These are phyloP conservation scores for Aspergillus tanneri DNA, from an alignment of 2,329 filamentous ascomycete species.

Conservation along the genomic window DNA sequence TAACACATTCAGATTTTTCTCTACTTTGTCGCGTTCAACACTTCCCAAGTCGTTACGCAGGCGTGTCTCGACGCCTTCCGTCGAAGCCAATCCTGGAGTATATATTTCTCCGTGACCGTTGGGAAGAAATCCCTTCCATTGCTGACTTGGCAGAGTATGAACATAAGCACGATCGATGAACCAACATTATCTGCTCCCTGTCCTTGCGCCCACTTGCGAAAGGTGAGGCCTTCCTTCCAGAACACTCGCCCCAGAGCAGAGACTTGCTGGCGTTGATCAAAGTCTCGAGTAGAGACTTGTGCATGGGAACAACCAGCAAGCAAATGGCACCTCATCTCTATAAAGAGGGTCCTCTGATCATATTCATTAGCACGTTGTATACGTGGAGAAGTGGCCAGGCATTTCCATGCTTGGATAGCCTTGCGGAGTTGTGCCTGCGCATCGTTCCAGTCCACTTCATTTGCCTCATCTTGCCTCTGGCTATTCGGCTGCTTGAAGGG, in stretches of 20 bases:
- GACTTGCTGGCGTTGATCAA: too few relatives aligned
- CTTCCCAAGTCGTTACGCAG: neutral
- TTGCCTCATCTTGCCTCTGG: too few relatives aligned
- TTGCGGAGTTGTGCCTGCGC: too few relatives aligned
- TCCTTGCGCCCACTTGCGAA: neutral
- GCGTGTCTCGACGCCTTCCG: neutral
- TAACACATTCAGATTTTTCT: neutral
- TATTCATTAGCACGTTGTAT: neutral
- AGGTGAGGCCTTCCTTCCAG: too few relatives aligned
- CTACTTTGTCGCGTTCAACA: neutral
- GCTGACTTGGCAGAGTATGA: neutral
- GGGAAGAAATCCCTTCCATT: conserved; percentile 2
- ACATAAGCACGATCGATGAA: neutral
- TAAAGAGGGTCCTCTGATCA: neutral
- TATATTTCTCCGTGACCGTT: neutral
- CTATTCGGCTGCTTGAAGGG: too few relatives aligned
- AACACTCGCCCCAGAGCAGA: neutral
- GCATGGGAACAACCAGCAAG: too few relatives aligned
- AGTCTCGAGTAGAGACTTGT: too few relatives aligned
- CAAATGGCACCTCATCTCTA: too few relatives aligned
- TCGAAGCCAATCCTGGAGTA: conserved; percentile 1
- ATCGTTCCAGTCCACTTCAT: too few relatives aligned
- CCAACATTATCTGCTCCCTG: neutral
- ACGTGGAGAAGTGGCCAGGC: too few relatives aligned
- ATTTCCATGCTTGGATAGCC: too few relatives aligned